Evolutionary conservation across 2,329 filamentous ascomycete genomes (phyloP).

Genomic region (Fonsecaea monophora): DNA sequence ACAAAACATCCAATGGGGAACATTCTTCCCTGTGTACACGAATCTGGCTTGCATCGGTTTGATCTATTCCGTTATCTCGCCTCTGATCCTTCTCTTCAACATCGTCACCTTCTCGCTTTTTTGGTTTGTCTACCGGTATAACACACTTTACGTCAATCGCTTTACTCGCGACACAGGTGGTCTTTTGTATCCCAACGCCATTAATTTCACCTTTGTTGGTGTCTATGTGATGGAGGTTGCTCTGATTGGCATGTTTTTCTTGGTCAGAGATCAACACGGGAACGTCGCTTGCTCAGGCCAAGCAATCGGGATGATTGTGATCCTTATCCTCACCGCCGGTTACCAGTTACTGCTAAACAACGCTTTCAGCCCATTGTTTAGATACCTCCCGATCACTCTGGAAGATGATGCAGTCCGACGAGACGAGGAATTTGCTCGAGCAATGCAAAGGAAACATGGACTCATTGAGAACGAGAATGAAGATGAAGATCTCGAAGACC

Average conservation of each 20-base stretch:
- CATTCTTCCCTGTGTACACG: constrained; percentile 94
- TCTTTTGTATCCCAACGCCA: constrained; percentile 85
- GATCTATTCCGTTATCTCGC: constrained; percentile 87
- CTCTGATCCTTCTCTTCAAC: constrained; percentile 90
- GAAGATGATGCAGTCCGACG: constrained; percentile 94
- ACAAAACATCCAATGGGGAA: constrained; percentile 82
- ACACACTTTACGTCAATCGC: constrained; percentile 91
- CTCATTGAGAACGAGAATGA: constrained; percentile 62
- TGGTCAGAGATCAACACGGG: constrained; percentile 66
- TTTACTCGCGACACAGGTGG: constrained; percentile 92
- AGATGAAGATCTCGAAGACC: constrained; percentile 53
- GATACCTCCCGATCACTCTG: constrained; percentile 90
- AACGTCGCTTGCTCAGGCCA: constrained; percentile 72
- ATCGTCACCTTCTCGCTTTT: constrained; percentile 89
- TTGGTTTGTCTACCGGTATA: constrained; percentile 96
- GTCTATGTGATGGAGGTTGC: constrained; percentile 94
- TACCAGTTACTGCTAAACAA: constrained; percentile 83
- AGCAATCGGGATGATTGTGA: constrained; percentile 82
- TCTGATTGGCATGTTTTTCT: constrained; percentile 87
- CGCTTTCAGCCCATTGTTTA: constrained; percentile 83
- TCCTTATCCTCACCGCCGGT: constrained; percentile 70
- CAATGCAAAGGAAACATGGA: constrained; percentile 74
- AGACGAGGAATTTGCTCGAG: constrained; percentile 84
- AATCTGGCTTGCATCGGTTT: constrained; percentile 93
- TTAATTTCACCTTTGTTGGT: constrained; percentile 95